Evolutionary conservation across 306 rosid genomes (phyloP).

Genomic region (Vicia sativa): DNA sequence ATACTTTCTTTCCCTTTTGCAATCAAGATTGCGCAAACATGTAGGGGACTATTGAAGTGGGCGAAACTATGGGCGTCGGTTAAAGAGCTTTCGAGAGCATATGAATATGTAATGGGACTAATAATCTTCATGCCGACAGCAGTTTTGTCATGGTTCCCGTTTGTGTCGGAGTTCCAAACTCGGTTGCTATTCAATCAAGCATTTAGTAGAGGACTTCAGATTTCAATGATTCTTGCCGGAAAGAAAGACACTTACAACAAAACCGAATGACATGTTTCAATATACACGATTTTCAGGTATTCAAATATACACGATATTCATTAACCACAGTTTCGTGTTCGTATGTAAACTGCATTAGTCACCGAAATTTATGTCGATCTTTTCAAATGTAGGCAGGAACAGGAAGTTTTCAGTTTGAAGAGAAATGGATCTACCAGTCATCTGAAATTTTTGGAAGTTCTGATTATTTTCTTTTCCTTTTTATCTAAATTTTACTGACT

Average conservation of each 20-base stretch:
- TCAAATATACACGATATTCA: no score
- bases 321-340: no score
- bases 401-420: conserved; percentile 31
- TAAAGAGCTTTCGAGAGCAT: conserved; percentile 83
- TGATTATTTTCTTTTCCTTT: conserved; percentile 16
- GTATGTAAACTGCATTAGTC: no score
- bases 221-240: conserved; percentile 91
- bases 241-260: conserved; percentile 54
- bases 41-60: conserved; percentile 61
- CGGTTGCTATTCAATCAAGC: conserved; percentile 96
- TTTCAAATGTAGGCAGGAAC: conserved; percentile 32
- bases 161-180: conserved; percentile 87
- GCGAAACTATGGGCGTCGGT: conserved; percentile 76
- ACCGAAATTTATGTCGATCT: background rate
- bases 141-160: conserved; percentile 88
- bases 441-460: conserved; percentile 33
- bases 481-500: conserved; percentile 8
- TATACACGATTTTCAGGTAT: no score
- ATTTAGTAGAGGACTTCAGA: conserved; percentile 93
- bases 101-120: conserved; percentile 85
- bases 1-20: conserved; percentile 10
- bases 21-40: conserved; percentile 80
- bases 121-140: conserved; percentile 82
- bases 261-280: conserved; percentile 34
- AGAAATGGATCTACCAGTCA: conserved; percentile 19